Conservation (phyloP, 2,329 filamentous ascomycete species). For the Fusarium chlamydosporum region DNA sequence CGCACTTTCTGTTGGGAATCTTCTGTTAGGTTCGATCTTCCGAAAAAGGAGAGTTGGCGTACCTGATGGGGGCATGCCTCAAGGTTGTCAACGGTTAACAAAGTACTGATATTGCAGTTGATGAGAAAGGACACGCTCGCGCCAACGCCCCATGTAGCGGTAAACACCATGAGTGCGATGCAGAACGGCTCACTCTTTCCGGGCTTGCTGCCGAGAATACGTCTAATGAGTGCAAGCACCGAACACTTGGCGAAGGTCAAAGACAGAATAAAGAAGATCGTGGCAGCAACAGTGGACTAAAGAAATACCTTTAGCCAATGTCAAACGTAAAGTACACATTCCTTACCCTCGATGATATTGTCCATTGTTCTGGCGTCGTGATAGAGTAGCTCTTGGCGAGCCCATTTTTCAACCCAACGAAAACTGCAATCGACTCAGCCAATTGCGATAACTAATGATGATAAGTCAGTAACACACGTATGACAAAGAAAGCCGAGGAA, state of each 20-base stretch:
- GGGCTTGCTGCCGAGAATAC: slow-evolving; percentile 39
- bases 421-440: slow-evolving; percentile 36
- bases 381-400: slow-evolving; percentile 41
- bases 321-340: accelerated
- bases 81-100: slow-evolving; percentile 23
- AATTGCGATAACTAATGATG: slow-evolving; percentile 29
- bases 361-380: slow-evolving; percentile 32
- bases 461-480: neutral
- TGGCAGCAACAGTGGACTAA: slow-evolving; percentile 30
- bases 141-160: slow-evolving; percentile 25
- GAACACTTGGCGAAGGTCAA: slow-evolving; percentile 39
- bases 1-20: slow-evolving; percentile 4
- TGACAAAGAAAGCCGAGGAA: neutral
- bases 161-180: slow-evolving; percentile 26
- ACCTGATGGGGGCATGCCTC: slow-evolving; percentile 39
- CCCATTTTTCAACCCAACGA: slow-evolving; percentile 34
- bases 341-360: slow-evolving; percentile 27
- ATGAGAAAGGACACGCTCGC: slow-evolving; percentile 29
- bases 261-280: slow-evolving; percentile 24
- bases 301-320: too few relatives aligned
- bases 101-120: slow-evolving; percentile 12
- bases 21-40: neutral
- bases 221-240: slow-evolving; percentile 41
- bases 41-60: neutral
- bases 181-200: slow-evolving; percentile 34